Evolutionary conservation across 306 rosid genomes (phyloP), one percentile per base, ranked within the genome.

Genomic region (Vigna trinervia): DNA sequence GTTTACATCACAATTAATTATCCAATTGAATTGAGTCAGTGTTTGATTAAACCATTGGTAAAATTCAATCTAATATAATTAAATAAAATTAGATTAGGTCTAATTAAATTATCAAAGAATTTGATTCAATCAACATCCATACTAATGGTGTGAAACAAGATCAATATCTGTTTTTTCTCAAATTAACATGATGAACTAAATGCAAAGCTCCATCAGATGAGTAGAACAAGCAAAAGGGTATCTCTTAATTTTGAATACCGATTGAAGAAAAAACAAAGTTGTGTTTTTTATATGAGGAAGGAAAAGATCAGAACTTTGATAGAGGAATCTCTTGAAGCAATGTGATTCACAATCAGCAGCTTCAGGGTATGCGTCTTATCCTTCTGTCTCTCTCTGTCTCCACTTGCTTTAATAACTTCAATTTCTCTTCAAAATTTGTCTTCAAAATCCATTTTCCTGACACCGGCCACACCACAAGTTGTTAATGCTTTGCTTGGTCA

Each of bases 261-360:
- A 34, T 9, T 19, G 8, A 43, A 52, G 12, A 12, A 41, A 41
- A 67, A 43, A 15, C 28, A 43, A 15, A 6, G 58, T 5, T 26
- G n/a, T 23, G 12, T 41, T 41, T 54, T 10, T 53, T 36, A 81
- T 87, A 84, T 58, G 1, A 23, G 80, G 69, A 78, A 83, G 51
- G 51, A 77, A 83, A 56, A 81, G 80, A 86, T 79, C 80, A 86
- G 94, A 92, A 54, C 82, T 78, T 11, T 20, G 68, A 74, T 84
- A 14, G 76, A 22, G 12, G 46, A 52, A 76, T 76, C 57, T n/a
- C 65, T 36, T 2, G 26, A 0, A 45, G 22, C 41, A 46, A 68
- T 46, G 22, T 23, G 39, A 59, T 67, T 66, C 75, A 17, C 45
- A 51, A 20, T 53, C 67, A 38, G 82, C 38, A 53, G 64, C 71